phyloP scores from a whole-genome alignment of 2,329 filamentous ascomycete genomes.

The Lojkania enalia region DNA sequence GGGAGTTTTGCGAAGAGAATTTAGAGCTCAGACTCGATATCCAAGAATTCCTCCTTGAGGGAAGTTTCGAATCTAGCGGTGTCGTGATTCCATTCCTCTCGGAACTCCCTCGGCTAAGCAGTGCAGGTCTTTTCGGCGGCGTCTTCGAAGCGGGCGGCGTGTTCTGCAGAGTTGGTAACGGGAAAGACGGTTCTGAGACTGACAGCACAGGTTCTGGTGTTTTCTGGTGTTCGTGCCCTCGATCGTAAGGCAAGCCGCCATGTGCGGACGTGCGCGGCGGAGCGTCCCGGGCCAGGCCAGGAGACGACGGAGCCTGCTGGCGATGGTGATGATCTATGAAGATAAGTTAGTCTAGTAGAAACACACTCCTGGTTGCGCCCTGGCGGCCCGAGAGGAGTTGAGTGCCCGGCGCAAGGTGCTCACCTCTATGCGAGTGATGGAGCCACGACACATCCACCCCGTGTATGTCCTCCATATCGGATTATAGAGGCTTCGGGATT shows the following conservation, averaged over 20 bases:
- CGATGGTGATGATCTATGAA: slow-evolving; percentile 33
- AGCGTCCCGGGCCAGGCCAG: slow-evolving; percentile 37
- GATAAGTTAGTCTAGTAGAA: slow-evolving; percentile 23
- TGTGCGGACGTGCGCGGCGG: slow-evolving; percentile 42
- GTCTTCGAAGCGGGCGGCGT: slow-evolving; percentile 31
- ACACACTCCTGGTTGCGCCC: slow-evolving; percentile 13
- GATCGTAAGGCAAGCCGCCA: slow-evolving; percentile 28
- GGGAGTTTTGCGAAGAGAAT: slow-evolving; percentile 67
- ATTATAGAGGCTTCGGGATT: slow-evolving; percentile 19
- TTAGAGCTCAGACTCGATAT: slow-evolving; percentile 92
- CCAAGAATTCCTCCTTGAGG: slow-evolving; percentile 74
- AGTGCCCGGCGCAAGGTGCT: slow-evolving; percentile 40
- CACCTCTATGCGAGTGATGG: slow-evolving; percentile 82
- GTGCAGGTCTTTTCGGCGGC: slow-evolving; percentile 44
- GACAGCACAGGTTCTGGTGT: slow-evolving; percentile 19
- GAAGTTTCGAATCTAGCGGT: slow-evolving; percentile 31
- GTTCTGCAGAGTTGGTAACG: slow-evolving; percentile 19
- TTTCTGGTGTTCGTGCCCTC: slow-evolving; percentile 22
- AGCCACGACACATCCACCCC: slow-evolving; percentile 91
- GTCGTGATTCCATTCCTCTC: slow-evolving; percentile 39
- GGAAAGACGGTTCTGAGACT: slow-evolving; percentile 34
- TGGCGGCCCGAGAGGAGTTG: slow-evolving; percentile 24
- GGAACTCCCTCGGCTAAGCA: slow-evolving; percentile 48
- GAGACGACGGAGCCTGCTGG: slow-evolving; percentile 41
- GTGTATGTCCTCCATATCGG: slow-evolving; percentile 75